Conservation (phyloP, 2,329 filamentous ascomycete genomes). For the Plenodomus tracheiphilus region DNA sequence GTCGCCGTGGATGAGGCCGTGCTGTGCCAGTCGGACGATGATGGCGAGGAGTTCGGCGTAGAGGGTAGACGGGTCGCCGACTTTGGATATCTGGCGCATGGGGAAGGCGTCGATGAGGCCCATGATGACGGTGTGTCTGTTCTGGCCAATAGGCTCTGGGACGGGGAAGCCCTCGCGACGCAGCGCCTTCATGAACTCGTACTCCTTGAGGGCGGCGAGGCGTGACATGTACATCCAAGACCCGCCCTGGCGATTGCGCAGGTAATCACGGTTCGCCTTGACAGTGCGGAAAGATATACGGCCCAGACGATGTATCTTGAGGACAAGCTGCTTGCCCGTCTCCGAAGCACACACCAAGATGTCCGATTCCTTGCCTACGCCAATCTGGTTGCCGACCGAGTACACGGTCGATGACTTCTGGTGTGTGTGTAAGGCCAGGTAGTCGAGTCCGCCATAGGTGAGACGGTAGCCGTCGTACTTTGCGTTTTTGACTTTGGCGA, state of each 20-base stretch:
- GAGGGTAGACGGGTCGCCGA: constrained; percentile 80
- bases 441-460: constrained; percentile 95
- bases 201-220: constrained; percentile 91
- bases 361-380: constrained; percentile 96
- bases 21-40: constrained; percentile 79
- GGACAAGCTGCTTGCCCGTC: constrained; percentile 73
- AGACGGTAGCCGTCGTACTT: constrained; percentile 97
- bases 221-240: constrained; percentile 99
- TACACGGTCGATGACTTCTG: constrained; percentile 79
- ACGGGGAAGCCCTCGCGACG: constrained; percentile 84
- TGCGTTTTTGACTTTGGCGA: constrained; percentile 90
- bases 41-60: constrained; percentile 91
- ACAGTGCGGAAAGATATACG: constrained; percentile 97
- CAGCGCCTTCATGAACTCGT: constrained; percentile 88
- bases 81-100: constrained; percentile 80
- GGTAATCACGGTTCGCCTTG: constrained; percentile 93
- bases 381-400: constrained; percentile 91
- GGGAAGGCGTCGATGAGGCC: constrained; percentile 89
- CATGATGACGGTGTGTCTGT: constrained; percentile 96
- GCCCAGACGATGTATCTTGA: constrained; percentile 95
- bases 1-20: constrained; percentile 94
- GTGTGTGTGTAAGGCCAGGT: constrained; percentile 91
- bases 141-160: constrained; percentile 84
- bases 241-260: constrained; percentile 75
- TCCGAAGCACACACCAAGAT: constrained; percentile 91